Conservation (phyloP, 345 rosid genomes). For the Salix dunnii region DNA sequence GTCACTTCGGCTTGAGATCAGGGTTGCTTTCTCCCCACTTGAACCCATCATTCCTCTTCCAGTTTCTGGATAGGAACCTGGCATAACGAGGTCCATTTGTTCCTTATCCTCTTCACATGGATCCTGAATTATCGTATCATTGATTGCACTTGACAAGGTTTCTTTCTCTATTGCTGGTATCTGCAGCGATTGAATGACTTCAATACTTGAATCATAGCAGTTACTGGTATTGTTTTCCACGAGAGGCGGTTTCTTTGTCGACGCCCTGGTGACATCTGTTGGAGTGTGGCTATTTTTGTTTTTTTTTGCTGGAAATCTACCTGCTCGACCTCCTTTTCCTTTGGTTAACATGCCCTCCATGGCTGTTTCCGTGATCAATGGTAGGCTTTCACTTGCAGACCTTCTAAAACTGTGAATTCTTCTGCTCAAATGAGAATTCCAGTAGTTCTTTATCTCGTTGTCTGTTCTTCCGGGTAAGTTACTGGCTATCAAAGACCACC, state of each 20-base stretch:
- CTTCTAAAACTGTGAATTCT: slow-evolving; percentile 39
- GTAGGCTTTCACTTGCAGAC: not conserved
- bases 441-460: slow-evolving; percentile 66
- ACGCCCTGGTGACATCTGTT: not conserved
- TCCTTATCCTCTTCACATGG: slow-evolving; percentile 9
- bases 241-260: not conserved
- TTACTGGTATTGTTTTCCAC: not conserved
- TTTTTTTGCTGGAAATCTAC: slow-evolving; percentile 22
- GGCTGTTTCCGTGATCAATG: slow-evolving; percentile 10
- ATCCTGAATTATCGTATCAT: slow-evolving; percentile 3
- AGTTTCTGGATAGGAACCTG: slow-evolving; percentile 17
- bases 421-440: slow-evolving; percentile 62
- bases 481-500: slow-evolving; percentile 66
- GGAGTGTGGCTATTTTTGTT: slow-evolving; percentile 1
- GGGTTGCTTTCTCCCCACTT: slow-evolving; percentile 13
- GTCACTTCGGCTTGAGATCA: not conserved
- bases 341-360: slow-evolving; percentile 1
- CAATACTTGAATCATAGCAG: not conserved
- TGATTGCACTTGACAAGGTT: slow-evolving; percentile 5
- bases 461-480: slow-evolving; percentile 66
- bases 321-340: slow-evolving; percentile 28
- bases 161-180: slow-evolving; percentile 18
- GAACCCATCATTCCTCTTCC: slow-evolving; percentile 18
- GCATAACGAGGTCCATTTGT: slow-evolving; percentile 1
- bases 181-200: not conserved